These are phyloP conservation scores for Cyclostephanos tholiformis DNA, from an alignment of 108 stramenopile genomes.

Conservation along the genomic window DNA sequence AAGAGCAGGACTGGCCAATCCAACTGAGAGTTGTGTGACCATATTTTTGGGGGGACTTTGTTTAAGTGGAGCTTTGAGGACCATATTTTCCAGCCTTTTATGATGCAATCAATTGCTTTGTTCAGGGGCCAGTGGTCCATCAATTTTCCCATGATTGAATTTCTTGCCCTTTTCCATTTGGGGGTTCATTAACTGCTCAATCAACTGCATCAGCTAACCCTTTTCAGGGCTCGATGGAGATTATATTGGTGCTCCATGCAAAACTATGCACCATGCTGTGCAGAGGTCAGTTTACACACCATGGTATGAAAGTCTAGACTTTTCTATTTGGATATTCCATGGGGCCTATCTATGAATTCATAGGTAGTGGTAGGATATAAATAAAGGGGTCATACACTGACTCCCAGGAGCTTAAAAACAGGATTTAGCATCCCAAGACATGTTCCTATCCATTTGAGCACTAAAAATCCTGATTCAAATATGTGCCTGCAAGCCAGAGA, in stretches of 20 bases:
- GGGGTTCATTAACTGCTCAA: conserved; percentile 29
- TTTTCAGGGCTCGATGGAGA: conserved; percentile 27
- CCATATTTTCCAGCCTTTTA: conserved; percentile 8
- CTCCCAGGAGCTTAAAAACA: no score
- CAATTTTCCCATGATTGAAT: background rate
- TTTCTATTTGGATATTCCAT: no score
- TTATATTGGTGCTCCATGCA: conserved; percentile 21
- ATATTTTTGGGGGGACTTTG: conserved; percentile 2
- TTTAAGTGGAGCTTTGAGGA: conserved; percentile 12
- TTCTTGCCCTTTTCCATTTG: conserved; percentile 12
- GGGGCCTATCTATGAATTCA: no score
- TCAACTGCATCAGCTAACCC: conserved; percentile 2
- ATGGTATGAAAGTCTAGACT: no score
- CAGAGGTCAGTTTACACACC: no score
- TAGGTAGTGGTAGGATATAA: no score
- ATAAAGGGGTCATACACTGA: no score
- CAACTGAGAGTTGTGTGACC: conserved; percentile 2
- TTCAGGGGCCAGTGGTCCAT: conserved; percentile 6
- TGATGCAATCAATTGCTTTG: background rate
- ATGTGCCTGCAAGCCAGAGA: no score
- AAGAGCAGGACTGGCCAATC: conserved; percentile 13
- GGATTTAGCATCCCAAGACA: no score
- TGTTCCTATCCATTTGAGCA: no score
- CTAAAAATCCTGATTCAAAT: no score
- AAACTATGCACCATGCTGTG: background rate